A percentile compares a stretch with the other conserved stretches of the same genome.
These are phyloP conservation scores for Calonectria crousiana DNA, from an alignment of 2,329 filamentous ascomycete species.

Conservation along the genomic window DNA sequence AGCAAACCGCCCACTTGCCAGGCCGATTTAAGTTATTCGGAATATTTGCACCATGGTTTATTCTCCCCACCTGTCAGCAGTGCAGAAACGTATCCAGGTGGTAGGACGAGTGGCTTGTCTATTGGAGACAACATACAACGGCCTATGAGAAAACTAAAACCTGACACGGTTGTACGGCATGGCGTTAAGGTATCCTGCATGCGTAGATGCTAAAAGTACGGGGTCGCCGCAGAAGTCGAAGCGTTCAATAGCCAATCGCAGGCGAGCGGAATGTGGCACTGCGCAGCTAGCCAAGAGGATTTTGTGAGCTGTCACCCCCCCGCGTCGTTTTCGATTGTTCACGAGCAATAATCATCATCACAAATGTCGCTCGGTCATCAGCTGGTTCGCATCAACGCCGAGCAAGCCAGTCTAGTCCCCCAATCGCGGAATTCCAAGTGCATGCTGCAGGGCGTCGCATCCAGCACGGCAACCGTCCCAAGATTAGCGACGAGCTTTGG, in stretches of 20 bases:
- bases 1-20: neutral
- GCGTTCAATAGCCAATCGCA: neutral
- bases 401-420: neutral
- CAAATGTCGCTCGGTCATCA: neutral
- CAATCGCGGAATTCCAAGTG: conserved; percentile 6
- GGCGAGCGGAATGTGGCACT: neutral
- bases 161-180: neutral
- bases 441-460: conserved; percentile 16
- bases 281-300: neutral
- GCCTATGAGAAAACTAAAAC: neutral
- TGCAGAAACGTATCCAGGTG: neutral
- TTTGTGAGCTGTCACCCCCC: conserved; percentile 20
- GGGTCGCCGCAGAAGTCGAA: conserved; percentile 1
- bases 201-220: conserved; percentile 11
- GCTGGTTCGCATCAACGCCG: neutral
- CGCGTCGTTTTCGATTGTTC: conserved; percentile 3
- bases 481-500: conserved; percentile 24
- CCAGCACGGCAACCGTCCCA: conserved; percentile 12
- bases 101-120: neutral
- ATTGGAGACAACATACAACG: neutral
- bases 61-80: neutral
- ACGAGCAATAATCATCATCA: neutral
- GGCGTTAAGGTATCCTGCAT: conserved; percentile 3
- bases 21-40: neutral
- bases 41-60: neutral